A percentile compares a stretch with the other conserved stretches of the same genome.
phyloP scores from a whole-genome alignment of 2,329 filamentous ascomycete species.

The Mycosphaerella arachidis region DNA sequence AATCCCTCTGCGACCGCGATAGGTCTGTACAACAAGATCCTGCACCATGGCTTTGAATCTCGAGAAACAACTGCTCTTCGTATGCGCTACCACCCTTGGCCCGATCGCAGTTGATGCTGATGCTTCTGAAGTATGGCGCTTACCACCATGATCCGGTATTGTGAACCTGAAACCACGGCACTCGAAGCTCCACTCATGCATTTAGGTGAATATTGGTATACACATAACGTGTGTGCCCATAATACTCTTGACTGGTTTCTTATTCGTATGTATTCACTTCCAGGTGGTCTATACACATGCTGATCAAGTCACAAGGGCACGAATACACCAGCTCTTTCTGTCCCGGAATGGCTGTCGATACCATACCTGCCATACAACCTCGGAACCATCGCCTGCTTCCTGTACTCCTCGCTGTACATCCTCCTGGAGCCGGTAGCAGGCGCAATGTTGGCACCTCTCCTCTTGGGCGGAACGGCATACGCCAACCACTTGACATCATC shows the following conservation, averaged over 20 bases:
- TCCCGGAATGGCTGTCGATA: slow-evolving; percentile 52
- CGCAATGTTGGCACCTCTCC: slow-evolving; percentile 66
- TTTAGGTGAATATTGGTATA: slow-evolving; percentile 68
- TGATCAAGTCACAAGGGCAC: slow-evolving; percentile 44
- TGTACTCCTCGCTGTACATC: slow-evolving; percentile 77
- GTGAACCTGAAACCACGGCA: background rate
- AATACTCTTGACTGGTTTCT: slow-evolving; percentile 66
- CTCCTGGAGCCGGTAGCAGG: slow-evolving; percentile 93
- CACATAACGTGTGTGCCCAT: slow-evolving; percentile 76
- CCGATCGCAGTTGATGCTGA: slow-evolving; percentile 10
- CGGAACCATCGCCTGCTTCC: slow-evolving; percentile 52
- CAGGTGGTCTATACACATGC: background rate
- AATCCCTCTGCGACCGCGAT: background rate
- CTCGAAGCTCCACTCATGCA: slow-evolving; percentile 18
- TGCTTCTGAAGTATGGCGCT: slow-evolving; percentile 63
- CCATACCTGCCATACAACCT: slow-evolving; percentile 57
- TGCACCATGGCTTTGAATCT: slow-evolving; percentile 60
- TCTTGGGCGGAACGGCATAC: slow-evolving; percentile 69
- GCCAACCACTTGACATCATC: slow-evolving; percentile 69
- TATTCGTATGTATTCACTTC: slow-evolving; percentile 55
- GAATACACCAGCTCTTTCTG: slow-evolving; percentile 51
- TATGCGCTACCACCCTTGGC: slow-evolving; percentile 46
- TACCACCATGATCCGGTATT: slow-evolving; percentile 70
- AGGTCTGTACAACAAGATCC: background rate
- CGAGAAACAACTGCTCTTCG: slow-evolving; percentile 77